Conservation (phyloP, 78 protist genomes). For the Cavenderia fasciculata region DNA sequence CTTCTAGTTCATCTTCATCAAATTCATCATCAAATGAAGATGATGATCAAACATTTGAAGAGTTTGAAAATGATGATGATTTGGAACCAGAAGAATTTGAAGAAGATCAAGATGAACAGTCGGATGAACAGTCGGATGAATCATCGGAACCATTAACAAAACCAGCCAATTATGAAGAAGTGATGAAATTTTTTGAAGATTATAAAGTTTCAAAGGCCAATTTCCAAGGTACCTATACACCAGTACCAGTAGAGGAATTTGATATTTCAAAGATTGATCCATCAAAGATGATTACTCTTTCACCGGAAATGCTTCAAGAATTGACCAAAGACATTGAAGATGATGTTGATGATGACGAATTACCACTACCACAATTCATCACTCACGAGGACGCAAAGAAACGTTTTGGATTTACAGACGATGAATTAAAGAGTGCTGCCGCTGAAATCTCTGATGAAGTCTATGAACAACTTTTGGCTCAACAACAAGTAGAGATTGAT, state of each 20-base stretch:
- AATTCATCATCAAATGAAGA: background rate
- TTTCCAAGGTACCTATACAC: background rate
- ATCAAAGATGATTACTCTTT: slow-evolving; percentile 1
- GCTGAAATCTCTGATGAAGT: too few species aligned
- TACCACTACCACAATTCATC: slow-evolving; percentile 1
- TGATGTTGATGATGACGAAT: slow-evolving; percentile 11
- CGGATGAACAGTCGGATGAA: slow-evolving; percentile 9
- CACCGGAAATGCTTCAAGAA: background rate
- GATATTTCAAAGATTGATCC: background rate
- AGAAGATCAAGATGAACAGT: background rate
- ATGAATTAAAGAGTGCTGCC: background rate
- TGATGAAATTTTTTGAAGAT: background rate
- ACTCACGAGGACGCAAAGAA: slow-evolving; percentile 32
- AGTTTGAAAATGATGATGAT: background rate
- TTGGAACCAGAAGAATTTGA: background rate
- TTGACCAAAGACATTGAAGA: slow-evolving; percentile 6
- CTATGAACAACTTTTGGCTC: too few species aligned
- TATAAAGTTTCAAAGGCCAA: background rate
- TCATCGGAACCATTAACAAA: background rate
- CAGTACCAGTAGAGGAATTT: background rate
- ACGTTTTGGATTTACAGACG: slow-evolving; percentile 25
- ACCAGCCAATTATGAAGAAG: background rate
- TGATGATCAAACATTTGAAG: background rate
- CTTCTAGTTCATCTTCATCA: too few species aligned
- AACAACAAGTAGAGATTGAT: too few species aligned